Conservation (phyloP, 2,329 filamentous ascomycete species). For the Fusarium nisikadoi region DNA sequence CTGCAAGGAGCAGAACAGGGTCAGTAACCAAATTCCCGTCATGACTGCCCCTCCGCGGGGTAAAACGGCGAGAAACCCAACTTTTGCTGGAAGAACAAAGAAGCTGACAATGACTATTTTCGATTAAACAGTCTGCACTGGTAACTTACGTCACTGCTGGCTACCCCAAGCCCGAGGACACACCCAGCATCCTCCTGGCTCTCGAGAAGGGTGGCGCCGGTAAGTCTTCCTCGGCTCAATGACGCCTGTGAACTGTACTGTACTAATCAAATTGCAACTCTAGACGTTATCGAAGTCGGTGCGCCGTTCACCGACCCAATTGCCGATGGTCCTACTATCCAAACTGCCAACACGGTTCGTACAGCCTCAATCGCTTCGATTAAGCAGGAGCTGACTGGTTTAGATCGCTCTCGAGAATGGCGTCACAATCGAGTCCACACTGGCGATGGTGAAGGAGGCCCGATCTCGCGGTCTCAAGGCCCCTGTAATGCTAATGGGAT, state of each 20-base stretch:
- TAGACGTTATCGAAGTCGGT: slow-evolving; percentile 92
- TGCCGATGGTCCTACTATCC: slow-evolving; percentile 96
- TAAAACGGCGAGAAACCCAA: slow-evolving; percentile 17
- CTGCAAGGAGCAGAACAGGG: slow-evolving; percentile 69
- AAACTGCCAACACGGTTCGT: slow-evolving; percentile 87
- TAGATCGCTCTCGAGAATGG: slow-evolving; percentile 83
- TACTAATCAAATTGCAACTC: slow-evolving; percentile 14
- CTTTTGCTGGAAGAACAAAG: slow-evolving; percentile 1
- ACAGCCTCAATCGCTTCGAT: slow-evolving; percentile 10
- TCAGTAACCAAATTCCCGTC: slow-evolving; percentile 50
- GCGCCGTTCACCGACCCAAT: slow-evolving; percentile 98
- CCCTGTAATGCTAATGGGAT: slow-evolving; percentile 95
- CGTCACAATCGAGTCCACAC: slow-evolving; percentile 80
- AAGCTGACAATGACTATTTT: slow-evolving; percentile 34
- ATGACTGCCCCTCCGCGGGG: slow-evolving; percentile 46
- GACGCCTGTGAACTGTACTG: slow-evolving; percentile 7
- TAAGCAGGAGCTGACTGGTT: slow-evolving; percentile 38
- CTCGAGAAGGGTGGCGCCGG: slow-evolving; percentile 94
- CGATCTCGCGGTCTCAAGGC: slow-evolving; percentile 79
- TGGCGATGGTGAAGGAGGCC: slow-evolving; percentile 86
- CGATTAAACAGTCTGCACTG: slow-evolving; percentile 73
- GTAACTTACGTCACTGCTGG: slow-evolving; percentile 97
- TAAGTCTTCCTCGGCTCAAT: slow-evolving; percentile 55
- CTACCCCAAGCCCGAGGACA: slow-evolving; percentile 84
- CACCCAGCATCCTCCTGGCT: slow-evolving; percentile 83